Evolutionary conservation across 441 rosid species (phyloP).

Genomic region (Daphne laureola): DNA sequence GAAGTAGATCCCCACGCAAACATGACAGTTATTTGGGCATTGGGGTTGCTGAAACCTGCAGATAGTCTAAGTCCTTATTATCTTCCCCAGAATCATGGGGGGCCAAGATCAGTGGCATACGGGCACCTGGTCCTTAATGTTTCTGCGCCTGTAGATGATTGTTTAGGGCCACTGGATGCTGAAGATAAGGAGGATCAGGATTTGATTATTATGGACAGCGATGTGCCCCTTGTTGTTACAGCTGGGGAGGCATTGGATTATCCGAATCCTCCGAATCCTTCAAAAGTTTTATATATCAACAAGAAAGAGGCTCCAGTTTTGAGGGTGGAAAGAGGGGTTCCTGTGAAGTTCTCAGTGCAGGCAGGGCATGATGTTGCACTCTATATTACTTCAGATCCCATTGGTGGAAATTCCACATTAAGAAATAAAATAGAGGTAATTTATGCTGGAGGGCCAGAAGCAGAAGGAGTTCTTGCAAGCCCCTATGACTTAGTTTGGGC

Average conservation of each 20-base stretch:
- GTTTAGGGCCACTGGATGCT: conserved; percentile 85
- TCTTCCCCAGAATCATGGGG: conserved; percentile 86
- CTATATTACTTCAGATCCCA: conserved; percentile 77
- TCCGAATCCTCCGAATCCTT: conserved; percentile 82
- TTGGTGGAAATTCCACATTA: conserved; percentile 83
- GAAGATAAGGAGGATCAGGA: conserved; percentile 80
- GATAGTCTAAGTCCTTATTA: conserved; percentile 70
- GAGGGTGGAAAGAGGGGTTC: conserved; percentile 93
- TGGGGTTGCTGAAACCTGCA: conserved; percentile 87
- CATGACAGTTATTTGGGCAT: conserved; percentile 78
- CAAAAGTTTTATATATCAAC: conserved; percentile 75
- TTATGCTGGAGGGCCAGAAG: conserved; percentile 84
- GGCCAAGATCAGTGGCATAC: conserved; percentile 30
- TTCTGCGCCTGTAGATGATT: conserved; percentile 51
- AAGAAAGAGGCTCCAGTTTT: conserved; percentile 88
- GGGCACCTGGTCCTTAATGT: conserved; percentile 63
- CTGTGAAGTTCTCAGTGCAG: conserved; percentile 68
- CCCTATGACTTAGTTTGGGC: conserved; percentile 74
- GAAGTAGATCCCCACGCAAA: conserved; percentile 45
- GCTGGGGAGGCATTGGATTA: conserved; percentile 62
- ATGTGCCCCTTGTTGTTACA: conserved; percentile 63
- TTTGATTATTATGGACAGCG: conserved; percentile 68
- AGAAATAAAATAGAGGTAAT: conserved; percentile 66
- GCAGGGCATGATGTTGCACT: conserved; percentile 92
- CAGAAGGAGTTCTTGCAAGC: conserved; percentile 73